Percentiles rank a stretch among this genome's conserved stretches.
Conservation (phyloP, 1,284 basidiomycete genomes). For the Sanghuangporus baumii region DNA sequence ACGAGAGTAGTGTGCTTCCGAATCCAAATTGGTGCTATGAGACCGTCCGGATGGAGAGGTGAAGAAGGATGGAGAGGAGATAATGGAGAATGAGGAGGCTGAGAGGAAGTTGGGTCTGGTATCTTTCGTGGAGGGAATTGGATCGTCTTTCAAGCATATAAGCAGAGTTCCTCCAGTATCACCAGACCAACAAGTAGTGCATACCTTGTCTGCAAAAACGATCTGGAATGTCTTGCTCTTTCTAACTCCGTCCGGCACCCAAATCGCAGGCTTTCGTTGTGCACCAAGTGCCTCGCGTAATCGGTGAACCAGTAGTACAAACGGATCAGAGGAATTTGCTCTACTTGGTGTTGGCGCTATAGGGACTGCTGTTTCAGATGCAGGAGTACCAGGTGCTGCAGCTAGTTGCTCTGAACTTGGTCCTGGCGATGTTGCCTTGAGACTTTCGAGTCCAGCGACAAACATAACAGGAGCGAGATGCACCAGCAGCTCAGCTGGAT, state of each 20-base stretch:
- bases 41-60: slow-evolving; percentile 88
- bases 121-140: slow-evolving; percentile 86
- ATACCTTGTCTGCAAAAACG: slow-evolving; percentile 73
- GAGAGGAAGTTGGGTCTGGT: slow-evolving; percentile 43
- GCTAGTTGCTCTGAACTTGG: neutral
- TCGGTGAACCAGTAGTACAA: slow-evolving; percentile 45
- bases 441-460: slow-evolving; percentile 65
- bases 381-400: neutral
- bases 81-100: slow-evolving; percentile 71
- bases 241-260: slow-evolving; percentile 47
- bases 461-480: slow-evolving; percentile 92
- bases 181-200: slow-evolving; percentile 18
- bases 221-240: slow-evolving; percentile 74
- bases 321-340: slow-evolving; percentile 46
- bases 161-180: neutral
- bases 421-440: neutral
- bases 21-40: slow-evolving; percentile 96
- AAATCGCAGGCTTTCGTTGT: slow-evolving; percentile 55
- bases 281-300: slow-evolving; percentile 59
- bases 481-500: slow-evolving; percentile 76
- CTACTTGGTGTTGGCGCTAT: slow-evolving; percentile 21
- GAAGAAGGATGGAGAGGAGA: slow-evolving; percentile 86
- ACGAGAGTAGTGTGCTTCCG: slow-evolving; percentile 90
- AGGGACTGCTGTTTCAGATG: slow-evolving; percentile 1
- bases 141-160: slow-evolving; percentile 39